Conservation (phyloP, 148 eudicot species). For the Arbutus unedo region DNA sequence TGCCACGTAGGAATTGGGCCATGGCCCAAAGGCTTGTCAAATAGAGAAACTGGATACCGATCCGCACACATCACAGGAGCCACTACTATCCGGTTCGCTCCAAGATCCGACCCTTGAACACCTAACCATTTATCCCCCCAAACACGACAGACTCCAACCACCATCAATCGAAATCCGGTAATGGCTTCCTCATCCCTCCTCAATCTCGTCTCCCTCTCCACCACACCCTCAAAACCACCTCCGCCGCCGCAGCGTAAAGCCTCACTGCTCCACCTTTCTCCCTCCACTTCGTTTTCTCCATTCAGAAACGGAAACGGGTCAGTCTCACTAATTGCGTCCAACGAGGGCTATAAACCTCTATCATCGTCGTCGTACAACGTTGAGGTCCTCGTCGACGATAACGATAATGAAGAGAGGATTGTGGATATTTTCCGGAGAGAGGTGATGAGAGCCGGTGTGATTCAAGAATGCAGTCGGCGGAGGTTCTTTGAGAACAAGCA, state of each 20-base stretch:
- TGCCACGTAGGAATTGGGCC: no score
- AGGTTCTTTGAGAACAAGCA: constrained; percentile 73
- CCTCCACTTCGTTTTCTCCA: constrained; percentile 22
- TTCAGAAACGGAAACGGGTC: constrained; percentile 9
- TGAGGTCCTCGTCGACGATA: constrained; percentile 75
- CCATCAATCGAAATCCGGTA: not conserved
- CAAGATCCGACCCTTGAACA: not conserved
- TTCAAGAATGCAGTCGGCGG: constrained; percentile 72
- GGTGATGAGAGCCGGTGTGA: constrained; percentile 79
- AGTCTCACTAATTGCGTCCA: not conserved
- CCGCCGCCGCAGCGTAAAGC: constrained; percentile 22
- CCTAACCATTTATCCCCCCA: not conserved
- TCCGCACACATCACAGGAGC: not conserved
- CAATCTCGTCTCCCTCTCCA: constrained; percentile 52
- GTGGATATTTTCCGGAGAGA: constrained; percentile 68
- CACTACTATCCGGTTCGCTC: not conserved
- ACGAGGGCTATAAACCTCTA: not conserved
- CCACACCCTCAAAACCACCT: constrained; percentile 34
- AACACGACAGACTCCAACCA: not conserved
- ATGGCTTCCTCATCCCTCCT: constrained; percentile 63
- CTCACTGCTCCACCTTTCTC: constrained; percentile 21
- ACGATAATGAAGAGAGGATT: constrained; percentile 72
- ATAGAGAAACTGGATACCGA: no score
- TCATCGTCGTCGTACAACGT: constrained; percentile 58
- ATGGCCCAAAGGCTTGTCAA: no score